Conservation (phyloP, 2,329 filamentous ascomycete genomes). For the Aspergillus udagawae region DNA sequence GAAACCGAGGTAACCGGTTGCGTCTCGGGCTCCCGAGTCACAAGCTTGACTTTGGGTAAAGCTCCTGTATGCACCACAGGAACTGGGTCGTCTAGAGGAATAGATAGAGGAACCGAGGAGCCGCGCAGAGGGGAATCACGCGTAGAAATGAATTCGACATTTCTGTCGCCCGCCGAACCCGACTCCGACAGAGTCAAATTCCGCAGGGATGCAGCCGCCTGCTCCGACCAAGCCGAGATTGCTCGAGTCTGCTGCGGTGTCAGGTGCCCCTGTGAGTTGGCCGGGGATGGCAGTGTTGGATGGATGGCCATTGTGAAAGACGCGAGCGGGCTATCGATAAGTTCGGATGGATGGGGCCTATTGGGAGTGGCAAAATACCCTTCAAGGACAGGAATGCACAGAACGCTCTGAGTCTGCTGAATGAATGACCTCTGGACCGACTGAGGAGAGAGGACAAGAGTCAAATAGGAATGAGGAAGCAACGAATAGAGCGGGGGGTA, state of each 20-base stretch:
- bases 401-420: background rate
- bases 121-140: slow-evolving; percentile 41
- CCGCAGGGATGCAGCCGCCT: slow-evolving; percentile 37
- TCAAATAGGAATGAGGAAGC: background rate
- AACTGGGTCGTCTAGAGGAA: slow-evolving; percentile 65
- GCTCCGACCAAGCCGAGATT: slow-evolving; percentile 64
- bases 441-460: background rate
- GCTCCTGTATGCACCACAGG: slow-evolving; percentile 26
- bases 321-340: background rate
- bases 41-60: slow-evolving; percentile 26
- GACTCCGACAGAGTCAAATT: slow-evolving; percentile 31
- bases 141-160: slow-evolving; percentile 53
- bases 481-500: background rate
- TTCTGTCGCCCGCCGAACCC: slow-evolving; percentile 8
- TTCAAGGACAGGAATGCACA: background rate
- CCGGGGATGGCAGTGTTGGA: slow-evolving; percentile 29
- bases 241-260: slow-evolving; percentile 47
- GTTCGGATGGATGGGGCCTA: background rate
- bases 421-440: background rate
- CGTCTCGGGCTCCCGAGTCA: slow-evolving; percentile 14
- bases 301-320: slow-evolving; percentile 40
- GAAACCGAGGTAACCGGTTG: slow-evolving; percentile 34
- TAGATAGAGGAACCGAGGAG: slow-evolving; percentile 63
- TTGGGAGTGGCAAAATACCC: background rate
- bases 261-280: slow-evolving; percentile 21